phyloP scores from a whole-genome alignment of 352 stramenopile species.

The Plasmopara viticola region DNA sequence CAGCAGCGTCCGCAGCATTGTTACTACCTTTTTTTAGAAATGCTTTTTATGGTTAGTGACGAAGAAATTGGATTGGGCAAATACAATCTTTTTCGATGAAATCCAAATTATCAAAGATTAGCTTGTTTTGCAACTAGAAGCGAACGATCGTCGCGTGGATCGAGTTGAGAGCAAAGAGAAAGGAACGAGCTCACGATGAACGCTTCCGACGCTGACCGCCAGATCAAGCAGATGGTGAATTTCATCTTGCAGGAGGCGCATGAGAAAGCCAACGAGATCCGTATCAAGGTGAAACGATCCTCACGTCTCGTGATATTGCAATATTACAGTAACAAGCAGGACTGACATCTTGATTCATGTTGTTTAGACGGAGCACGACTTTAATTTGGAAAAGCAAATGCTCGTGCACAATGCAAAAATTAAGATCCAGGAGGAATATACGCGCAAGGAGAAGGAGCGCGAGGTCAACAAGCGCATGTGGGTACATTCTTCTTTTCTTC shows the following conservation, averaged over 20 bases:
- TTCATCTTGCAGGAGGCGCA: slow-evolving; percentile 99
- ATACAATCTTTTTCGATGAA: no score
- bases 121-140: not conserved
- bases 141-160: not conserved
- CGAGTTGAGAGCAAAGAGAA: not conserved
- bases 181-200: slow-evolving; percentile 53
- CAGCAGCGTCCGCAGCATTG: slow-evolving; percentile 10
- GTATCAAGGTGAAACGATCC: slow-evolving; percentile 83
- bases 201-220: slow-evolving; percentile 73
- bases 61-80: no score
- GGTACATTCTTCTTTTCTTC: slow-evolving; percentile 2
- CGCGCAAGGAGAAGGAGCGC: slow-evolving; percentile 96
- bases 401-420: slow-evolving; percentile 97
- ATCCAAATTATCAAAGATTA: not conserved
- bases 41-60: not conserved
- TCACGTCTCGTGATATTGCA: not conserved
- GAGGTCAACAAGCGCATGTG: slow-evolving; percentile 92
- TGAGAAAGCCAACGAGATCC: slow-evolving; percentile 99
- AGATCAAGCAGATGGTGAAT: slow-evolving; percentile 97
- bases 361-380: slow-evolving; percentile 95
- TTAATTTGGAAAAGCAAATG: slow-evolving; percentile 99
- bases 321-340: not conserved
- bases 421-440: slow-evolving; percentile 96
- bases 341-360: not conserved
- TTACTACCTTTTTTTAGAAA: not conserved